Percentiles rank a stretch among this genome's conserved stretches.
Evolutionary conservation across 2,329 filamentous ascomycete species (phyloP).

Genomic region (Diaporthe amygdali): DNA sequence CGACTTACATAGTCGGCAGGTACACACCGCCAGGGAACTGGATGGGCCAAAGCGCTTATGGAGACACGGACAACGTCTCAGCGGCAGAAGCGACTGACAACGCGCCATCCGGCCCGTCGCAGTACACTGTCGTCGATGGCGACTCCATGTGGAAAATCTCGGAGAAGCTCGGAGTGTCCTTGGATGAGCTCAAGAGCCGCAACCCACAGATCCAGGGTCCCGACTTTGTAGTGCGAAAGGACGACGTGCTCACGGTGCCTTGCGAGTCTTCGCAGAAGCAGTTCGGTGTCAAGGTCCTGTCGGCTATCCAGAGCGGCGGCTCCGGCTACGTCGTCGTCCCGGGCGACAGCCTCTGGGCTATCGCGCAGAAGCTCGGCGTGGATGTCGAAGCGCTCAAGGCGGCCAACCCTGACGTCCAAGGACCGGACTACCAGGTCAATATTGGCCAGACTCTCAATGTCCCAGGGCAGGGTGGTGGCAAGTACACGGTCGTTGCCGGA

Average conservation of each 20-base stretch:
- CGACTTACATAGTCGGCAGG: conserved; percentile 22
- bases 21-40: conserved; percentile 23
- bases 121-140: neutral
- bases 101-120: neutral
- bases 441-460: neutral
- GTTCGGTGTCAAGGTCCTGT: neutral
- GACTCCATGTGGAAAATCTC: neutral
- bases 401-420: neutral
- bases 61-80: neutral
- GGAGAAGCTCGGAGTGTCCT: neutral
- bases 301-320: neutral
- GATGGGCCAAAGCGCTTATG: neutral
- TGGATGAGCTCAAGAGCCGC: neutral
- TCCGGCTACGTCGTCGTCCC: neutral
- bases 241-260: neutral
- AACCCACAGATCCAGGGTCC: neutral
- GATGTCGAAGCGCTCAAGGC: neutral
- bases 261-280: neutral
- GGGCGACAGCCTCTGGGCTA: neutral
- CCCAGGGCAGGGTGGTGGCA: neutral
- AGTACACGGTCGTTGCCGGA: neutral
- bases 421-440: neutral
- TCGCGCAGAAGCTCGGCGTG: neutral
- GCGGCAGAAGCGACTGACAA: too few species aligned
- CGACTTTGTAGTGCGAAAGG: neutral